Percentiles rank a stretch among this genome's conserved stretches.
Evolutionary conservation across 2,329 filamentous ascomycete species (phyloP).

Genomic region (Scedosporium apiospermum): DNA sequence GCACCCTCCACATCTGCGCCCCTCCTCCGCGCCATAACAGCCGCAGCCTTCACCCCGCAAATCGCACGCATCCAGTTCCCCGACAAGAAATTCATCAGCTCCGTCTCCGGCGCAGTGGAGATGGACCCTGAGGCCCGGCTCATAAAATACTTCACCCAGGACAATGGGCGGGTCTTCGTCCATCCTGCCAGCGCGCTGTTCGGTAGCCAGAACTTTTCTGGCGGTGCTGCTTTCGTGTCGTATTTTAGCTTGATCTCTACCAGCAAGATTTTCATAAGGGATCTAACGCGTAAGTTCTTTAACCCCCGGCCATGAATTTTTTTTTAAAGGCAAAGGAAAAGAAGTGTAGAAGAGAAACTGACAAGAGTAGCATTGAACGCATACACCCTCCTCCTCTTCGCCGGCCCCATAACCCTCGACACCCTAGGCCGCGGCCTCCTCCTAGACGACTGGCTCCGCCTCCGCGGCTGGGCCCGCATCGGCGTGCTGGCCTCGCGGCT

Average conservation of each 20-base stretch:
- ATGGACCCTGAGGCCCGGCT: slow-evolving; percentile 84
- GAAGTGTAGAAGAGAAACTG: slow-evolving; percentile 11
- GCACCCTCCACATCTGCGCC: slow-evolving; percentile 22
- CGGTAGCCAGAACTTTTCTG: slow-evolving; percentile 67
- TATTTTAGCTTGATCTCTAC: slow-evolving; percentile 93
- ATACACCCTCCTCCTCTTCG: slow-evolving; percentile 81
- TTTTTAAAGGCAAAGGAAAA: not conserved
- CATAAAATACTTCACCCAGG: slow-evolving; percentile 87
- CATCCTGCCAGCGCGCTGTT: slow-evolving; percentile 87
- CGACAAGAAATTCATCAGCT: slow-evolving; percentile 87
- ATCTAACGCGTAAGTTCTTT: slow-evolving; percentile 66
- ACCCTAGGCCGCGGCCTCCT: slow-evolving; percentile 78
- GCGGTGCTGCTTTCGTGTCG: slow-evolving; percentile 66
- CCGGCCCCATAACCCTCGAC: slow-evolving; percentile 75
- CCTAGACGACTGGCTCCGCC: slow-evolving; percentile 79
- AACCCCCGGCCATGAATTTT: not conserved
- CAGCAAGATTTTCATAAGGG: slow-evolving; percentile 82
- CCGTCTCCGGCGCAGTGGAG: slow-evolving; percentile 81
- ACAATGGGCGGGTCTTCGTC: slow-evolving; percentile 81
- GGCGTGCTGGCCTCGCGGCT: slow-evolving; percentile 80
- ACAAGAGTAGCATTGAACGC: slow-evolving; percentile 63
- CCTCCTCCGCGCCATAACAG: slow-evolving; percentile 60
- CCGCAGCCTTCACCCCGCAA: slow-evolving; percentile 72
- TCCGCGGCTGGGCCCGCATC: slow-evolving; percentile 90
- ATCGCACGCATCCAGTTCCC: slow-evolving; percentile 88